Evolutionary conservation across 495 filamentous ascomycete genomes (phyloP), one percentile per base, ranked within the genome.

Genomic region (Hypoxylon perforatum): DNA sequence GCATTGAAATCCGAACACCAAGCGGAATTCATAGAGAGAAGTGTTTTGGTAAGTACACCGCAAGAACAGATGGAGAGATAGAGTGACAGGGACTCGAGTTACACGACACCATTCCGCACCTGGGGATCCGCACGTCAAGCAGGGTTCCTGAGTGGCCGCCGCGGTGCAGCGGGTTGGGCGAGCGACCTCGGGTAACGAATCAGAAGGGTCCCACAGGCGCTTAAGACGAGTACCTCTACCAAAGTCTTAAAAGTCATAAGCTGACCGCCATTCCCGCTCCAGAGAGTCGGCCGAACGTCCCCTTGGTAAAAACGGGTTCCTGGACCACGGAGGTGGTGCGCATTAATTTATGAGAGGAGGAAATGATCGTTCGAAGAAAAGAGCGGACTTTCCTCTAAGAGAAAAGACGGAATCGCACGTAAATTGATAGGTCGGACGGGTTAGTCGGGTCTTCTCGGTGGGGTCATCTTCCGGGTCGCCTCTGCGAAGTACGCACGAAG

Each of bases 241-340:
- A 65, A 52, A 59, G 38, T 18, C 45, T 19, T 9, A 33, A 66
- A 67, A 67, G 46, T 75, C 70, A 60, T 75, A 73, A 69, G 70
- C 70, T 75, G 72, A 75, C 72, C 72, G 72, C 72, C 57, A 69
- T 61, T 75, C 70, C 61, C 48, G 30, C 45, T 53, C 53, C 21
- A 23, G 60, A 73, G 44, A 45, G 72, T 67, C 72, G 60, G 70
- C 41, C 12, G 35, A 9, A 38, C 33, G 38, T 19, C 36, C 33
- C 3, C 8, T 11, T 50, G 18, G 35, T 6, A 49, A 56, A 49
- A 10, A 33, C 30, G 30, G 30, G 30, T 33, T 33, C 4, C 1
- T 33, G 30, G 30, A 33, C 30, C 30, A 9, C 30, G 30, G 30
- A 33, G 30, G 30, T 33, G 30, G 30, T 33, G 14, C 10, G 30